These are phyloP conservation scores for Exophiala oligosperma DNA, from an alignment of 2,329 filamentous ascomycete genomes.

Conservation along the genomic window DNA sequence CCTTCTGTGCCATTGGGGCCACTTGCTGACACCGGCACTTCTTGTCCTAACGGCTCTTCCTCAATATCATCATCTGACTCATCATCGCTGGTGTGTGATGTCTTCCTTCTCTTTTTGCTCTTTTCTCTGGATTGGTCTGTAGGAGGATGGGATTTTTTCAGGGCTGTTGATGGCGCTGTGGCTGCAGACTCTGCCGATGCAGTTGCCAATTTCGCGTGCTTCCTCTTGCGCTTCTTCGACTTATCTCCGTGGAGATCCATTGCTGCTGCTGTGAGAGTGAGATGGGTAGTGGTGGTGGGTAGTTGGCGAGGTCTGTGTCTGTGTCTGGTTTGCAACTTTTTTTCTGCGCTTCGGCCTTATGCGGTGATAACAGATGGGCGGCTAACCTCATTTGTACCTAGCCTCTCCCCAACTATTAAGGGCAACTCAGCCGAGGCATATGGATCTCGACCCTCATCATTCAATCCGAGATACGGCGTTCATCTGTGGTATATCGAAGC, in stretches of 20 bases:
- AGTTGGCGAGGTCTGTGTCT: neutral
- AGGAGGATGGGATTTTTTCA: slow-evolving; percentile 21
- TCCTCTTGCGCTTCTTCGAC: slow-evolving; percentile 48
- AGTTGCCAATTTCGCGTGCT: slow-evolving; percentile 36
- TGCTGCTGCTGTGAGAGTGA: slow-evolving; percentile 19
- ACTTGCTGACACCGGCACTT: neutral
- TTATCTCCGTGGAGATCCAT: slow-evolving; percentile 17
- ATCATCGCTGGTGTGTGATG: slow-evolving; percentile 32
- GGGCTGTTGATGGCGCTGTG: slow-evolving; percentile 14
- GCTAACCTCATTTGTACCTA: too few species aligned
- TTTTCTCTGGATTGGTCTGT: slow-evolving; percentile 28
- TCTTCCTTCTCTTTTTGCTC: slow-evolving; percentile 42
- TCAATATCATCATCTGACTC: slow-evolving; percentile 17
- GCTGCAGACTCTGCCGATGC: slow-evolving; percentile 17
- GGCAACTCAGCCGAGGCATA: too few species aligned
- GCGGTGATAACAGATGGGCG: too few species aligned
- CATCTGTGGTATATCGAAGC: neutral
- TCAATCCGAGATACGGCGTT: too few species aligned
- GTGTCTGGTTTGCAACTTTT: neutral
- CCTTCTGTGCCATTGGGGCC: neutral
- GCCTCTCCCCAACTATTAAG: too few species aligned
- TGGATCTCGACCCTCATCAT: too few species aligned
- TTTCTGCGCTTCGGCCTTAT: neutral
- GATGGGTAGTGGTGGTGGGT: neutral
- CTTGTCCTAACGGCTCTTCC: neutral